Evolutionary conservation across 805 yeast genomes (phyloP), one percentile per base, ranked within the genome.

Genomic region (Candida piceae): DNA sequence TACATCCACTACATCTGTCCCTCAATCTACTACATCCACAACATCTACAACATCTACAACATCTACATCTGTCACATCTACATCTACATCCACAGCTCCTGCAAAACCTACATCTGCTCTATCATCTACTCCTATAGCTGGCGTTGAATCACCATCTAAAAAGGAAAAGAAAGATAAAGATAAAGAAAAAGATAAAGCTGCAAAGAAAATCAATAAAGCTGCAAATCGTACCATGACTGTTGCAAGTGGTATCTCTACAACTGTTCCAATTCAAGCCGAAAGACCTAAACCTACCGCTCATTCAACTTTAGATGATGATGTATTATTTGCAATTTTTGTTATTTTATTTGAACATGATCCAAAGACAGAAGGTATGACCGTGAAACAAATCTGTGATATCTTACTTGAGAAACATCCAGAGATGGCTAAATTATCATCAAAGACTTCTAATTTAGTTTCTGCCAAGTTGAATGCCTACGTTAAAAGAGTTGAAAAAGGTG

Each of bases 391-490:
- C 41, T 84, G 94, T 62, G 95, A 84, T 57, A 72, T 80, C 39
- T 65, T 84, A 32, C 65, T 78, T 34, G 85, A 78, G 38, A 72
- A 75, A 49, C 90, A 84, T 56, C 94, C 94, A 1, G 88, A 83
- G 34, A 84, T 84, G 88, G 84, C 88, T 4, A 82, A 77, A 41
- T 60, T 84, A 41, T 80, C 88, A 3, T 80, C 90, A 15, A 84
- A 84, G 52, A 80, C 90, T 12, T 82, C 90, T 18, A 84, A 84
- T 55, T 60, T 84, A 47, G 89, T 84, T 2, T 75, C 84, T 47
- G 95, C 95, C 15, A 84, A 84, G 56, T 65, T 84, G 48, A 84
- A 84, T 56, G 93, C 93, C 15, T 84, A 84, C 54, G 93, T 84
- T 32, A 84, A 84, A 56, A 74, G 89, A 50, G 84, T 84, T 21